phyloP scores from a whole-genome alignment of 2,329 filamentous ascomycete genomes.

The Cordyceps cateniannulata region DNA sequence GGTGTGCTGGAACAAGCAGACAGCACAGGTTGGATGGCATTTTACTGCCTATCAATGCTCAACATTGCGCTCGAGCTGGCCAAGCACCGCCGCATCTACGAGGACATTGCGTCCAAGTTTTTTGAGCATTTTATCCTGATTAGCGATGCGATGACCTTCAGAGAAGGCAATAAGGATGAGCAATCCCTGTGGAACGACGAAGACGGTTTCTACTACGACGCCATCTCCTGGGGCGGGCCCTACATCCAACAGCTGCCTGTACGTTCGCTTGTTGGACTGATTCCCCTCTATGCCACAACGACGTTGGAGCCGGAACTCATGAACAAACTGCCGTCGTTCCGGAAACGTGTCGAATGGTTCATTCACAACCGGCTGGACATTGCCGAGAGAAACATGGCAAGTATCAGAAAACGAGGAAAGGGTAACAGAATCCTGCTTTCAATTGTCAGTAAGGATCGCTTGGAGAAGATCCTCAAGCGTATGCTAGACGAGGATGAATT shows the following conservation, averaged over 20 bases:
- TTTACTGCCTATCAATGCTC: conserved; percentile 93
- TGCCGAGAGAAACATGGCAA: conserved; percentile 89
- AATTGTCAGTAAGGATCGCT: conserved; percentile 86
- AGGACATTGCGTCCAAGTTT: conserved; percentile 96
- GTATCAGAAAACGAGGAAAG: conserved; percentile 84
- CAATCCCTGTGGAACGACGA: conserved; percentile 93
- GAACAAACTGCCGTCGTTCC: conserved; percentile 86
- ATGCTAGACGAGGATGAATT: conserved; percentile 97
- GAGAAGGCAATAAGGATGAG: conserved; percentile 60
- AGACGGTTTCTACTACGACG: conserved; percentile 97
- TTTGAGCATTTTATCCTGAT: conserved; percentile 99
- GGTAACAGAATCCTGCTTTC: conserved; percentile 81
- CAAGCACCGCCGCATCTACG: conserved; percentile 90
- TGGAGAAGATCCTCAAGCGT: conserved; percentile 78
- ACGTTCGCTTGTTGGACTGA: conserved; percentile 84
- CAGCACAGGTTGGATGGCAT: conserved; percentile 98
- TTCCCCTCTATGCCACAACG: conserved; percentile 85
- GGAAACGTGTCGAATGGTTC: conserved; percentile 91
- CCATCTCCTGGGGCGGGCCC: conserved; percentile 91
- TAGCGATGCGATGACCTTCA: conserved; percentile 93
- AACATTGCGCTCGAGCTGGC: conserved; percentile 94
- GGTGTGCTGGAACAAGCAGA: conserved; percentile 93
- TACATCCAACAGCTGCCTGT: conserved; percentile 91
- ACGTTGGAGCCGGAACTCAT: conserved; percentile 92
- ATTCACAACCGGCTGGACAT: conserved; percentile 80